Evolutionary conservation across 148 eudicot species (phyloP).

Genomic region (Rhododendron kiyosumense): DNA sequence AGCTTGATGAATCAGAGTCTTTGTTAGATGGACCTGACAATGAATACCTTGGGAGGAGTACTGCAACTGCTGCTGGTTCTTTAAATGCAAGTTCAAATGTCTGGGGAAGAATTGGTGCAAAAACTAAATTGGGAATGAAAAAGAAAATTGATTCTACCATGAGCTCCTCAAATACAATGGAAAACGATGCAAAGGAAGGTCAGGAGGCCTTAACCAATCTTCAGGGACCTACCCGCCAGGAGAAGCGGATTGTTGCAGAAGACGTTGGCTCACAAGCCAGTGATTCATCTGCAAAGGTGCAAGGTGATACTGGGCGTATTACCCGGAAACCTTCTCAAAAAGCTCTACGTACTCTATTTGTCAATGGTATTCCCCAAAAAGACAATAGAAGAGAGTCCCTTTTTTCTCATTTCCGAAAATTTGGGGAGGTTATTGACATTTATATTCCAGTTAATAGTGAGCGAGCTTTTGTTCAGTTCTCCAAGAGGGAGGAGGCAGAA

Average conservation of each 20-base stretch:
- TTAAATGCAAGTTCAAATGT: constrained; percentile 50
- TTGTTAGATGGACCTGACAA: constrained; percentile 29
- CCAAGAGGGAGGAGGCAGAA: constrained; percentile 87
- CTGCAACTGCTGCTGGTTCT: constrained; percentile 36
- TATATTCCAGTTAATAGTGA: constrained; percentile 68
- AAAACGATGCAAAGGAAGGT: constrained; percentile 26
- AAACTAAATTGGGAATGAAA: constrained; percentile 42
- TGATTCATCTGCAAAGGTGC: constrained; percentile 42
- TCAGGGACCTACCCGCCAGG: constrained; percentile 31
- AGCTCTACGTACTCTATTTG: constrained; percentile 77
- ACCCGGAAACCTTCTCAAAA: constrained; percentile 54
- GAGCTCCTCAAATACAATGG: constrained; percentile 31
- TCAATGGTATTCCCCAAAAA: constrained; percentile 69
- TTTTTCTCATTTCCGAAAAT: constrained; percentile 76
- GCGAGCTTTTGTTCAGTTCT: constrained; percentile 95
- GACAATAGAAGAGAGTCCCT: constrained; percentile 81
- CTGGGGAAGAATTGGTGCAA: constrained; percentile 57
- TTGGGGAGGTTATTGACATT: constrained; percentile 83
- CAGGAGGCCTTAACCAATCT: constrained; percentile 23
- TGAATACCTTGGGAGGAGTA: constrained; percentile 28
- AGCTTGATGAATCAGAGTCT: constrained; percentile 40
- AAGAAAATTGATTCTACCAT: constrained; percentile 35
- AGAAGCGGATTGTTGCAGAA: constrained; percentile 33
- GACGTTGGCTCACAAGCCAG: constrained; percentile 24
- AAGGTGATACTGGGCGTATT: constrained; percentile 36